Evolutionary conservation across 306 rosid genomes (phyloP), one percentile per base, ranked within the genome.

Genomic region (Cucurbita maxima): DNA sequence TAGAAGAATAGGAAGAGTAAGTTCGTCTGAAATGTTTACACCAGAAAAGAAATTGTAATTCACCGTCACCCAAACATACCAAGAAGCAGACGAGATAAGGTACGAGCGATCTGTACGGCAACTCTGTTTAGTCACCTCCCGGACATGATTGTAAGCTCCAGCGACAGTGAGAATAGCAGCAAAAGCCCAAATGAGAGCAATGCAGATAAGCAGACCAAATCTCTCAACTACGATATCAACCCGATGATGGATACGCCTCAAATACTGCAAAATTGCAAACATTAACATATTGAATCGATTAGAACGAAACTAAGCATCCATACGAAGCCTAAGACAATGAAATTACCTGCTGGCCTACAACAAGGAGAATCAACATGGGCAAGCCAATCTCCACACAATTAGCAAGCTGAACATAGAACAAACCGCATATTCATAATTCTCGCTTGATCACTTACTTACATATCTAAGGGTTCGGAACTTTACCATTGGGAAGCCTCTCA

Each of bases 401-500:
- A 38, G 82, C 99, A 69, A 94, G 88, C 99, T 94, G 89, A 70
- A 73, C 61, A 73, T 56, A 80, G 63, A 78, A 76, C 55, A 86
- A 77, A 62, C 76, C 75, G 66, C 83, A 81, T 41, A 38, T 56
- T 48, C 15, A 41, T 53, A 68, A 71, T 76, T 81, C 52, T 18
- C 50, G 16, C 18, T 22, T 30, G 47, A 20, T 37, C 14, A 30
- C 19, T 25, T 13, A 15, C 22, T 0, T 11, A 10, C 10, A 19
- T 50, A 38, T 30, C 8, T 5, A 66, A 79, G 54, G 20, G 44
- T 64, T 37, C 38, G 10, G 52, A 6, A 69, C 68, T 76, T 10
- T 90, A 94, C 98, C 88, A 76, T 69, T 4, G 97, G 98, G 79
- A 94, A 94, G 69, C 98, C 98, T 82, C 97, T 80, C 7, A 80